These are phyloP conservation scores for Fragilariopsis cylindrus DNA, from an alignment of 108 stramenopile species.

Conservation along the genomic window DNA sequence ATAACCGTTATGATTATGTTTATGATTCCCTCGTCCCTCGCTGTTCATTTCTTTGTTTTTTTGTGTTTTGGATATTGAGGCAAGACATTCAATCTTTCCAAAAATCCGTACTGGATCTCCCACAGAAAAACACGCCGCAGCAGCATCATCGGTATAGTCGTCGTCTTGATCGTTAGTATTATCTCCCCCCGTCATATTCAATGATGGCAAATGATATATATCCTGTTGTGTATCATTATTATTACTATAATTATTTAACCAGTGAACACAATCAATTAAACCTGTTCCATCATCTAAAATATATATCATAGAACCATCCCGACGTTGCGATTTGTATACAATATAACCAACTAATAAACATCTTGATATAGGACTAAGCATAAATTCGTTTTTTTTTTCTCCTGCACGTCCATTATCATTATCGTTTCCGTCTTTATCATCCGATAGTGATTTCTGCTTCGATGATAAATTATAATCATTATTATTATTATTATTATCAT, in stretches of 20 bases:
- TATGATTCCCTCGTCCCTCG: neutral
- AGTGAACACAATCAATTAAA: constrained; percentile 67
- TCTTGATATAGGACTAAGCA: constrained; percentile 58
- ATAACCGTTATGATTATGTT: neutral
- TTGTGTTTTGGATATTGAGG: constrained; percentile 9
- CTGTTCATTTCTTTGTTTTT: no score
- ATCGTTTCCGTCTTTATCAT: neutral
- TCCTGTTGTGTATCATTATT: neutral
- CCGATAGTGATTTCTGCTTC: neutral
- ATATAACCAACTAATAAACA: constrained; percentile 66
- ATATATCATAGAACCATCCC: constrained; percentile 51
- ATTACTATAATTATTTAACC: constrained; percentile 27
- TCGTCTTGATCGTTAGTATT: constrained; percentile 4
- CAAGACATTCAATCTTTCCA: constrained; percentile 61
- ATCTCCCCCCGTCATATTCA: neutral
- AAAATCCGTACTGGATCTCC: constrained; percentile 61
- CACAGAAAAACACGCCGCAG: constrained; percentile 17
- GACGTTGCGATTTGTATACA: constrained; percentile 47
- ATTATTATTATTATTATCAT: no score
- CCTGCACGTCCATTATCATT: neutral
- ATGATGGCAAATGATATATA: constrained; percentile 31
- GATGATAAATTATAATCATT: neutral
- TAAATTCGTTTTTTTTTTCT: neutral
- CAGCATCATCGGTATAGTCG: neutral
- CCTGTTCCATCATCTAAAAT: constrained; percentile 89